Evolutionary conservation across 192 early-diverging fungal genomes (phyloP).

Genomic region (Coemansia sp.): DNA sequence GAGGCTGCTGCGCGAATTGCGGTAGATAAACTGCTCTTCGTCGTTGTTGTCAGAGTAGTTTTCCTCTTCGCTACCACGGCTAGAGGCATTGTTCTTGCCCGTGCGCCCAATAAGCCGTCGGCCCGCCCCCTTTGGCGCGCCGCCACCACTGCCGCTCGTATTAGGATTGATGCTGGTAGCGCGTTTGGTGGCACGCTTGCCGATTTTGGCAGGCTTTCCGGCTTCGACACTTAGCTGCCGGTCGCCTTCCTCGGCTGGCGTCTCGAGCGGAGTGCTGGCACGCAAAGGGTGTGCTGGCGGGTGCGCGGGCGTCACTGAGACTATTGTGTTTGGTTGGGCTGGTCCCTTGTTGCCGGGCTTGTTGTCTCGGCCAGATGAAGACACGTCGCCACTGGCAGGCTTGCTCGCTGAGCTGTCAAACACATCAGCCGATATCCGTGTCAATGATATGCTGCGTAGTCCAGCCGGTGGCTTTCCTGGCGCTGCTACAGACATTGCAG

Average conservation of each 20-base stretch:
- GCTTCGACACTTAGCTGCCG: constrained; percentile 39
- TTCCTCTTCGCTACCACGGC: constrained; percentile 50
- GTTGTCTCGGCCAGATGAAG: constrained; percentile 17
- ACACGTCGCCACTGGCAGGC: constrained; percentile 23
- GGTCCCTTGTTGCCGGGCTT: neutral
- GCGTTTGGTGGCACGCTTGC: constrained; percentile 13
- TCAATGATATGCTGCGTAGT: constrained; percentile 43
- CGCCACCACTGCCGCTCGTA: constrained; percentile 18
- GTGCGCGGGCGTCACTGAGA: neutral
- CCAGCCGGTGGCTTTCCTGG: constrained; percentile 2
- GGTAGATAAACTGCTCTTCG: constrained; percentile 54
- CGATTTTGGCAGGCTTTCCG: constrained; percentile 14
- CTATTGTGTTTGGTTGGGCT: neutral
- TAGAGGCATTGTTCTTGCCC: constrained; percentile 24
- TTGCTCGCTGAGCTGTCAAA: constrained; percentile 12
- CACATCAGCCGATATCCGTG: constrained; percentile 26
- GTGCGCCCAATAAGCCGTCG: constrained; percentile 38
- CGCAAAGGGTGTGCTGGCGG: constrained; percentile 13
- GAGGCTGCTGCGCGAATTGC: constrained; percentile 51
- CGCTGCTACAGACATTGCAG: neutral
- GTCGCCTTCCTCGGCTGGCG: constrained; percentile 46
- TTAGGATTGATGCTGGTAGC: constrained; percentile 1
- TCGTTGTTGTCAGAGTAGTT: constrained; percentile 27
- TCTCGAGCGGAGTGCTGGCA: constrained; percentile 32
- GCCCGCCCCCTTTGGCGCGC: constrained; percentile 10